Evolutionary conservation across 768 basidiomycete species (phyloP).

Genomic region (Dacryopinax spathularia): DNA sequence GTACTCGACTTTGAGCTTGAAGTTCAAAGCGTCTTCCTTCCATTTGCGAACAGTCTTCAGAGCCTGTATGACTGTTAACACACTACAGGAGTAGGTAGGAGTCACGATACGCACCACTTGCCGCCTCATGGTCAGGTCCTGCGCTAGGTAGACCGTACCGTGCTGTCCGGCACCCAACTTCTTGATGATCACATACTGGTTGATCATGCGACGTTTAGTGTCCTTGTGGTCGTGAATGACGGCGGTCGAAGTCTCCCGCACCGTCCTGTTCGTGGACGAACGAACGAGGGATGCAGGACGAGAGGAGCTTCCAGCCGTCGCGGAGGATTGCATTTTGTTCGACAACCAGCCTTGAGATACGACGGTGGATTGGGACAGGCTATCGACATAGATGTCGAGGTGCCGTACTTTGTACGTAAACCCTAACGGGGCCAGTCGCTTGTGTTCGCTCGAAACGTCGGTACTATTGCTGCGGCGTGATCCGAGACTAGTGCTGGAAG

Average conservation of each 20-base stretch:
- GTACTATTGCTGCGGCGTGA: too few relatives aligned
- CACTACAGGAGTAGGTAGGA: not conserved
- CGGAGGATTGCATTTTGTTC: conserved; percentile 1
- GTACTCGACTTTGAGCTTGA: not conserved
- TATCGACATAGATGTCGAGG: conserved; percentile 3
- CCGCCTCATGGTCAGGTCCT: not conserved
- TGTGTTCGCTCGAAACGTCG: too few relatives aligned
- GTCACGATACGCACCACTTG: not conserved
- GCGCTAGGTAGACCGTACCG: conserved; percentile 45
- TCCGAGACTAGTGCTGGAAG: not conserved
- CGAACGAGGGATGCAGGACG: not conserved
- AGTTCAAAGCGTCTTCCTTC: conserved; percentile 13
- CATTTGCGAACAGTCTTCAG: conserved; percentile 17
- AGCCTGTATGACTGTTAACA: conserved; percentile 3
- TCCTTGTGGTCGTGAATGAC: not conserved
- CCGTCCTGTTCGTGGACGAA: not conserved
- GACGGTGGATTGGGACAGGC: not conserved
- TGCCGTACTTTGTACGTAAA: conserved; percentile 4
- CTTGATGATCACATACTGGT: conserved; percentile 69
- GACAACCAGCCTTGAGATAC: not conserved
- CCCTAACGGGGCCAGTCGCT: not conserved
- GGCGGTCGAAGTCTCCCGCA: not conserved
- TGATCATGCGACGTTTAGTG: conserved; percentile 33
- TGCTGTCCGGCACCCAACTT: conserved; percentile 81
- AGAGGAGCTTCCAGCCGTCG: not conserved